A percentile compares a stretch with the other conserved stretches of the same genome.
phyloP scores from a whole-genome alignment of 202 grass and related monocot genomes.

The Panicum hallii region DNA sequence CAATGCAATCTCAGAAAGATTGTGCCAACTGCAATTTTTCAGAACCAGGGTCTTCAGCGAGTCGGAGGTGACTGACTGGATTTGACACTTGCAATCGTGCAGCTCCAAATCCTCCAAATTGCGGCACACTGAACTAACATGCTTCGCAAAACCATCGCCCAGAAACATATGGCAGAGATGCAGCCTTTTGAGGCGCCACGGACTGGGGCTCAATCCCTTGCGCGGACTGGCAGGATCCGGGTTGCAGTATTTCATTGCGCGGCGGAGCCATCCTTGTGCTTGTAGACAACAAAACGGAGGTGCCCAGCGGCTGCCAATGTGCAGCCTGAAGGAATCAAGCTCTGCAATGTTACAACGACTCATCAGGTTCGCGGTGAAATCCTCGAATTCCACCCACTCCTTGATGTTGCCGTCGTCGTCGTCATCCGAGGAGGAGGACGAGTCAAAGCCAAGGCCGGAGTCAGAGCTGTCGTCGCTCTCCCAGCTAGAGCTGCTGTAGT shows the following conservation, averaged over 20 bases:
- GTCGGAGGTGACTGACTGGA: not conserved
- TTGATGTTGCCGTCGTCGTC: too few species aligned
- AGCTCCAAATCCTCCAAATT: not conserved
- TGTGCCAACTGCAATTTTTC: not conserved
- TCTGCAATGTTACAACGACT: not conserved
- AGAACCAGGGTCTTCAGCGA: conserved; percentile 3
- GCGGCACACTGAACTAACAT: not conserved
- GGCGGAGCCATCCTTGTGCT: not conserved
- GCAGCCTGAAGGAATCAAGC: not conserved
- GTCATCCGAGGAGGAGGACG: not conserved
- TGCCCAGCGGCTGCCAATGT: not conserved
- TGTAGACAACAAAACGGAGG: not conserved
- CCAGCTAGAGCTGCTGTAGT: too few species aligned
- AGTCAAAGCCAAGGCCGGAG: not conserved
- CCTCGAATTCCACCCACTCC: not conserved
- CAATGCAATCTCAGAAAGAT: not conserved
- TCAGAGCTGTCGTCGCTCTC: too few species aligned
- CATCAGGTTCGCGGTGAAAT: not conserved
- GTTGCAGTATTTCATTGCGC: not conserved
- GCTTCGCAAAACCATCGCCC: not conserved
- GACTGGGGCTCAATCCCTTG: not conserved
- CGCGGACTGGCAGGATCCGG: not conserved
- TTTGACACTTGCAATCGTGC: not conserved
- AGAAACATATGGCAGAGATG: not conserved
- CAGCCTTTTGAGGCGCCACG: not conserved